phyloP scores from a whole-genome alignment of 495 filamentous ascomycete species.

The Trichoderma asperelloides region DNA sequence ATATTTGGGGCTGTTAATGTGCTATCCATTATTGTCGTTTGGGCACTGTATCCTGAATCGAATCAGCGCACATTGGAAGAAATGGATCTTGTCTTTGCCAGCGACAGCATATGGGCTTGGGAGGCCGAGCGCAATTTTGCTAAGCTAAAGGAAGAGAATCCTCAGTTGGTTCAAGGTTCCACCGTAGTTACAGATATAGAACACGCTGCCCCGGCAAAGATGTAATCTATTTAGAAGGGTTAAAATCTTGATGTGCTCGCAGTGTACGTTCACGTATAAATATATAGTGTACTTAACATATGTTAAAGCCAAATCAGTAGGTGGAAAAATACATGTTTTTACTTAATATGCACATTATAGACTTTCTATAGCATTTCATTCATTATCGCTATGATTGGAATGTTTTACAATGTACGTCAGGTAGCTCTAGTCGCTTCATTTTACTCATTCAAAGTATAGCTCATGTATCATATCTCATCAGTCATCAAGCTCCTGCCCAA shows the following conservation, averaged over 20 bases:
- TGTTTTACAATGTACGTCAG: too few species aligned
- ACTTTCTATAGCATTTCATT: too few species aligned
- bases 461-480: background rate
- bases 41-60: constrained; percentile 60
- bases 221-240: background rate
- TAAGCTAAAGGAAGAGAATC: constrained; percentile 46
- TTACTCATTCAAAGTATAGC: background rate
- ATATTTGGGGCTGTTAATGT: constrained; percentile 57
- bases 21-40: constrained; percentile 55
- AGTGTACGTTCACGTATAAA: too few species aligned
- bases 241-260: too few species aligned
- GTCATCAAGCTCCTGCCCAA: constrained; percentile 10
- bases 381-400: too few species aligned
- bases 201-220: background rate
- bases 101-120: constrained; percentile 51
- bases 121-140: constrained; percentile 58
- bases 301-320: too few species aligned
- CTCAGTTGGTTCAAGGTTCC: constrained; percentile 12
- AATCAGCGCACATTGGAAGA: constrained; percentile 62
- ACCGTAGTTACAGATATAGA: background rate
- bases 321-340: too few species aligned
- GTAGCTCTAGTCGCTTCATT: too few species aligned
- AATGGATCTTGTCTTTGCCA: constrained; percentile 59
- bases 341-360: too few species aligned
- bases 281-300: too few species aligned